These are phyloP conservation scores for Penicillium robsamsonii DNA, from an alignment of 495 filamentous ascomycete species.

Conservation along the genomic window DNA sequence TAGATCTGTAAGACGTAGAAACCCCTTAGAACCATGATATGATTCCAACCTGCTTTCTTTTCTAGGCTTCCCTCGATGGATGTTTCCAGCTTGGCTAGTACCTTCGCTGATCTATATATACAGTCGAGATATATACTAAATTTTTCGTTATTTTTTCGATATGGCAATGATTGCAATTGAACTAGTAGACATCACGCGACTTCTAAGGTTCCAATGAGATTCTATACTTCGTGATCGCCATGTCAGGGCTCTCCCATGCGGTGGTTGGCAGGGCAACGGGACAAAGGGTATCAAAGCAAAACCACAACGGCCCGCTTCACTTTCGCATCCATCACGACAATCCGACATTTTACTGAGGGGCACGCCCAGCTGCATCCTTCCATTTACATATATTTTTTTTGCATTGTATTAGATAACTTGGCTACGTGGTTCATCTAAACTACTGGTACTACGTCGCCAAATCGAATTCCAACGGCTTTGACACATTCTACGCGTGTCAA, in stretches of 20 bases:
- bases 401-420: not conserved
- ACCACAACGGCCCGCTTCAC: not conserved
- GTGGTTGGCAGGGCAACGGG: conserved; percentile 15
- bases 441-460: not conserved
- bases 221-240: not conserved
- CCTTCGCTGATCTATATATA: not conserved
- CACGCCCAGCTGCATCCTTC: not conserved
- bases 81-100: not conserved
- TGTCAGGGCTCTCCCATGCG: conserved; percentile 1
- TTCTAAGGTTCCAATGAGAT: not conserved
- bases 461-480: conserved; percentile 18
- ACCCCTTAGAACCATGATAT: not conserved
- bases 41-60: not conserved
- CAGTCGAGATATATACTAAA: not conserved
- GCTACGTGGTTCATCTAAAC: not conserved
- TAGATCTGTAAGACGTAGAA: not conserved
- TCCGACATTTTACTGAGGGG: conserved; percentile 1
- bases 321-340: conserved; percentile 7
- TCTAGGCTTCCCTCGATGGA: not conserved
- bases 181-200: not conserved
- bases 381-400: not conserved
- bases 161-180: not conserved
- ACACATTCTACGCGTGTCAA: conserved; percentile 34
- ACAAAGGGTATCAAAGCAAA: conserved; percentile 10
- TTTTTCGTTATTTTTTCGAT: not conserved